Percentiles rank a stretch among this genome's conserved stretches.
phyloP scores from a whole-genome alignment of 345 rosid species.

The Populus nigra region DNA sequence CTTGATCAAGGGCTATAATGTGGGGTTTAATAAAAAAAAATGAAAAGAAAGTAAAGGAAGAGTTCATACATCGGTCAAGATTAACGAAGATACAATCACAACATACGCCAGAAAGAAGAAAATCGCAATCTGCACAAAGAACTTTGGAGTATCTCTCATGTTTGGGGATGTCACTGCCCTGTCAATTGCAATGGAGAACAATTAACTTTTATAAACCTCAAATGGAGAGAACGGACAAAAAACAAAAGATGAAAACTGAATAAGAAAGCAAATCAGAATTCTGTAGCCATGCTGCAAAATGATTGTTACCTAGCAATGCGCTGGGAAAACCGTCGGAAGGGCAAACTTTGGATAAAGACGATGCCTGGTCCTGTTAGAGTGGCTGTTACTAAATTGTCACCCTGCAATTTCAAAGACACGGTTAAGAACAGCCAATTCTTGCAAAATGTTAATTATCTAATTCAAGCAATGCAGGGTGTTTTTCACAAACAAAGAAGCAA shows the following conservation, averaged over 20 bases:
- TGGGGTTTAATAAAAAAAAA: background rate
- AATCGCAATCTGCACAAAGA: constrained; percentile 77
- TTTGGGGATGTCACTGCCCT: constrained; percentile 98
- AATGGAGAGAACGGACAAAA: background rate
- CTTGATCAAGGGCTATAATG: background rate
- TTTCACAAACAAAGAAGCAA: background rate
- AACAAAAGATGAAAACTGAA: background rate
- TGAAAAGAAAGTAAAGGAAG: background rate
- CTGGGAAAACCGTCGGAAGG: constrained; percentile 85
- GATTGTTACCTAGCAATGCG: constrained; percentile 74
- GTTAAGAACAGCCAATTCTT: background rate
- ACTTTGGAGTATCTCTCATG: constrained; percentile 97
- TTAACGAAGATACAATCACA: constrained; percentile 87
- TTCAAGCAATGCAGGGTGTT: background rate
- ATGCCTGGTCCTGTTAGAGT: constrained; percentile 93
- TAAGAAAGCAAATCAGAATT: background rate
- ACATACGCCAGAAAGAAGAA: constrained; percentile 90
- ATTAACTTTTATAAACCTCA: background rate
- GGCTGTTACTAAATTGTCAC: constrained; percentile 83
- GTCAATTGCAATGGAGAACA: constrained; percentile 18
- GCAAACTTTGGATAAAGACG: constrained; percentile 94
- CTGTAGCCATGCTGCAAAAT: background rate
- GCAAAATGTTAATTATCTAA: background rate
- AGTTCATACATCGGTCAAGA: constrained; percentile 84
- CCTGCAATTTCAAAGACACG: constrained; percentile 45